phyloP scores from a whole-genome alignment of 768 basidiomycete genomes.

The Termitomyces sp. region DNA sequence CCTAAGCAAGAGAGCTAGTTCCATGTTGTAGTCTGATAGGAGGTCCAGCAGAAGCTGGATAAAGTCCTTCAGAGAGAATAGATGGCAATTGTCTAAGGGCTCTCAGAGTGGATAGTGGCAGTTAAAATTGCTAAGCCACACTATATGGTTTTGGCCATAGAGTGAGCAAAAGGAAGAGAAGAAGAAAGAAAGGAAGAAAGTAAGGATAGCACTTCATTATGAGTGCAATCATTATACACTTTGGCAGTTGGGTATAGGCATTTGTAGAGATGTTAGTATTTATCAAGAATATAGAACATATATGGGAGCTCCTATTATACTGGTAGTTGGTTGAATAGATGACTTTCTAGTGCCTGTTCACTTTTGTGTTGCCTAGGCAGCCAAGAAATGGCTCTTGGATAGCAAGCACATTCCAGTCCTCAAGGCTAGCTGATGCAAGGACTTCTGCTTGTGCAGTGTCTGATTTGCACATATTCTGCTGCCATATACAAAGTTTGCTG shows the following conservation, averaged over 20 bases:
- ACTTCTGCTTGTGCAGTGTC: neutral
- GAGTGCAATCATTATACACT: neutral
- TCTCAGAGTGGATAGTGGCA: neutral
- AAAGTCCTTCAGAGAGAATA: neutral
- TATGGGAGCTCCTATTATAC: neutral
- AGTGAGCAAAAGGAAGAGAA: too few species aligned
- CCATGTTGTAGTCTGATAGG: too few species aligned
- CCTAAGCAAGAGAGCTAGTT: too few species aligned
- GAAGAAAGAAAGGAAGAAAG: too few species aligned
- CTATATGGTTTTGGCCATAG: neutral
- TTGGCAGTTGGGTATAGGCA: neutral
- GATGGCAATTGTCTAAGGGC: neutral
- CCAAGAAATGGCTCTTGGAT: too few species aligned
- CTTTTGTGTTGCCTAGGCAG: too few species aligned
- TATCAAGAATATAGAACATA: neutral
- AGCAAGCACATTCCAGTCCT: neutral
- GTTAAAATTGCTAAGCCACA: neutral
- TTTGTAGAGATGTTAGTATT: neutral
- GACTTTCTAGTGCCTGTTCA: neutral
- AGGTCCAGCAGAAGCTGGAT: too few species aligned
- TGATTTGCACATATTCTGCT: neutral
- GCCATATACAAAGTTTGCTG: neutral
- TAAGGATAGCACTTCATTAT: neutral
- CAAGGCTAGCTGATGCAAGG: neutral
- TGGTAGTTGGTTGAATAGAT: neutral